Evolutionary conservation across 1,139 yeast species (phyloP).

Genomic region (Yamadazyma membranifaciens): DNA sequence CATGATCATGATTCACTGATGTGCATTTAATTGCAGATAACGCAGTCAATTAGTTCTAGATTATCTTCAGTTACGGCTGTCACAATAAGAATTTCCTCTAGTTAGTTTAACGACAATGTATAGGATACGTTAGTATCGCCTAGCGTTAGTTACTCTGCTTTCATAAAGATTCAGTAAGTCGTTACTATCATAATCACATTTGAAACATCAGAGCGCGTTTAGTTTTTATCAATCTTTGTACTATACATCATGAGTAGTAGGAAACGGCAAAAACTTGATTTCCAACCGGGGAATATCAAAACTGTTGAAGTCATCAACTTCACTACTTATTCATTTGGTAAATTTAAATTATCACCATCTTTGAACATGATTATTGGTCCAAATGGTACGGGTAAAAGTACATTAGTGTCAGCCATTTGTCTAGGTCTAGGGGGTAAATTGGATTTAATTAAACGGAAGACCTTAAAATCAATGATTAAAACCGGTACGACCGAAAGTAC

Average conservation of each 20-base stretch:
- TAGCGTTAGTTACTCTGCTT: no score
- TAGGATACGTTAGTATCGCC: no score
- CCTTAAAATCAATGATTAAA: conserved; percentile 71
- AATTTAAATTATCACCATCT: conserved; percentile 77
- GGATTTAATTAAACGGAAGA: conserved; percentile 77
- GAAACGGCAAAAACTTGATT: conserved; percentile 12
- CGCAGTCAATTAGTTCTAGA: no score
- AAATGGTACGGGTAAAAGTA: conserved; percentile 94
- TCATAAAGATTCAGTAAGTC: no score
- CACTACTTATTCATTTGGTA: conserved; percentile 78
- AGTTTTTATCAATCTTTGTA: no score
- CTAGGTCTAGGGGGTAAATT: conserved; percentile 84
- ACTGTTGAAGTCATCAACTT: conserved; percentile 68
- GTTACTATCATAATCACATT: no score
- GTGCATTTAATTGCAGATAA: no score
- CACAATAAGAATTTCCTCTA: no score
- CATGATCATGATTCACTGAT: no score
- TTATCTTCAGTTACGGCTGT: no score
- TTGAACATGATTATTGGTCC: conserved; percentile 96
- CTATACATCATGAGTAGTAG: not conserved
- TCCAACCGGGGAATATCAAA: conserved; percentile 65
- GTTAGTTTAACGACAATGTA: no score
- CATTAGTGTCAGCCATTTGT: conserved; percentile 92
- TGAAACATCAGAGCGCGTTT: no score
- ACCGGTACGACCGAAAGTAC: conserved; percentile 58